Percentiles rank a stretch among this genome's conserved stretches.
Conservation (phyloP, 257 asterid species). For the Oldenlandia corymbosa region DNA sequence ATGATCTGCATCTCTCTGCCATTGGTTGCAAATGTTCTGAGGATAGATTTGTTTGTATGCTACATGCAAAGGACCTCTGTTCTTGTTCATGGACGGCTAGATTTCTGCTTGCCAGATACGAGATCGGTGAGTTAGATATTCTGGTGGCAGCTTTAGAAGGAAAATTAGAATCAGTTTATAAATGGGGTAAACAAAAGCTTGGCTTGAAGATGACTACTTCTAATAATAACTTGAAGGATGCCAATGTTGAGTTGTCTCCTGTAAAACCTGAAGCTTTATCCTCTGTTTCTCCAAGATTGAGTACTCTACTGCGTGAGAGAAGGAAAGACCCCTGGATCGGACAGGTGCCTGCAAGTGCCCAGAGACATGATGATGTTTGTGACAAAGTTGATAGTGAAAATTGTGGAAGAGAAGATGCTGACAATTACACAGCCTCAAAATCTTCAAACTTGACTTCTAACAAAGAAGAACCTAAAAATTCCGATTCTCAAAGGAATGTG, state of each 20-base stretch:
- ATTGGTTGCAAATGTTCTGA: slow-evolving; percentile 66
- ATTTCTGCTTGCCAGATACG: slow-evolving; percentile 38
- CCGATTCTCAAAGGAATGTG: slow-evolving; percentile 3
- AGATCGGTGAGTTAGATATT: slow-evolving; percentile 35
- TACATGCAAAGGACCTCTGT: slow-evolving; percentile 60
- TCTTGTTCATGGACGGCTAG: slow-evolving; percentile 50
- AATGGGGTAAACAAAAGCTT: slow-evolving; percentile 37
- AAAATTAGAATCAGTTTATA: slow-evolving; percentile 30
- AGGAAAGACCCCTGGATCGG: neutral
- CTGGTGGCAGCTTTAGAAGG: slow-evolving; percentile 75
- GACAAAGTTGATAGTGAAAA: neutral
- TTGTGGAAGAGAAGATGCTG: slow-evolving; percentile 2
- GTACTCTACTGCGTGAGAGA: neutral
- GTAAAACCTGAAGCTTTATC: neutral
- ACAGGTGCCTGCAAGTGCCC: neutral
- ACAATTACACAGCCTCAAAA: no score
- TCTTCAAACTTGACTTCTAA: neutral
- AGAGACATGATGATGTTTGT: neutral
- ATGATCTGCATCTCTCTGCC: slow-evolving; percentile 64
- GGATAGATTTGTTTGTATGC: slow-evolving; percentile 44
- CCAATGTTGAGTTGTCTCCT: slow-evolving; percentile 1
- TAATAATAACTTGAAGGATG: slow-evolving; percentile 5
- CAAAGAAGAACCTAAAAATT: neutral
- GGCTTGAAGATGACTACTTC: slow-evolving; percentile 24
- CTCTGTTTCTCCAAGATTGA: slow-evolving; percentile 4